Evolutionary conservation across 495 filamentous ascomycete species (phyloP), one percentile per base, ranked within the genome.

Genomic region (Lichenothelia convexa): DNA sequence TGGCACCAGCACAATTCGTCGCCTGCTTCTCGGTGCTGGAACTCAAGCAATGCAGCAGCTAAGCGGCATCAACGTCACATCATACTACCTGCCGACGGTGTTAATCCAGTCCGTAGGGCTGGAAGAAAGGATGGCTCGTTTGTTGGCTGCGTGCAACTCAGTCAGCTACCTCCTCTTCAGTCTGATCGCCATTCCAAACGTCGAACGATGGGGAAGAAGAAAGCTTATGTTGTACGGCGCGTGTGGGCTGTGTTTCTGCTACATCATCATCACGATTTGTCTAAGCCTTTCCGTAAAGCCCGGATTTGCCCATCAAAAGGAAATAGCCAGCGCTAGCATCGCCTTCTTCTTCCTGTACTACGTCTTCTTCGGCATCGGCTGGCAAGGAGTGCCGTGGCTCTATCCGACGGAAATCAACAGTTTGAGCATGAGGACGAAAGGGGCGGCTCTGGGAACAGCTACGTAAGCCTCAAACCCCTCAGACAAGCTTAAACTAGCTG

Each of bases 371-470:
- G 45, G 50, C 16, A 44, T 54, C 15, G 50, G 48, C 18, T 54
- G 49, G 45, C 50, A 51, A 21, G 48, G 50, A 3, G 32, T 46
- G n/a, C 35, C 41, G 1, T 46, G 20, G 70, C 54, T 77, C 1
- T 78, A 74, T 47, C 68, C 70, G 3, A 69, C 71, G 12, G 74
- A 77, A 44, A 70, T 76, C 50, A 73, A 71, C 43, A 59, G 59
- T 11, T 59, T 74, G n/a, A 54, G 52, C 7, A 69, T 69, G 61
- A 47, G 69, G 11, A 65, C 64, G 0, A 70, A 70, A 39, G 69
- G 63, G 0, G 63, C 69, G 0, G 67, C 68, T 0, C 41, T 70
- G 2, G 68, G 64, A 1, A 73, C 74, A 4, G 71, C 66, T 2
- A 70, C 66, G 0, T n/a, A n/a, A n/a, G n/a, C n/a, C n/a, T n/a